These are phyloP conservation scores for Pythium insidiosum DNA, from an alignment of 352 stramenopile genomes.

Conservation along the genomic window DNA sequence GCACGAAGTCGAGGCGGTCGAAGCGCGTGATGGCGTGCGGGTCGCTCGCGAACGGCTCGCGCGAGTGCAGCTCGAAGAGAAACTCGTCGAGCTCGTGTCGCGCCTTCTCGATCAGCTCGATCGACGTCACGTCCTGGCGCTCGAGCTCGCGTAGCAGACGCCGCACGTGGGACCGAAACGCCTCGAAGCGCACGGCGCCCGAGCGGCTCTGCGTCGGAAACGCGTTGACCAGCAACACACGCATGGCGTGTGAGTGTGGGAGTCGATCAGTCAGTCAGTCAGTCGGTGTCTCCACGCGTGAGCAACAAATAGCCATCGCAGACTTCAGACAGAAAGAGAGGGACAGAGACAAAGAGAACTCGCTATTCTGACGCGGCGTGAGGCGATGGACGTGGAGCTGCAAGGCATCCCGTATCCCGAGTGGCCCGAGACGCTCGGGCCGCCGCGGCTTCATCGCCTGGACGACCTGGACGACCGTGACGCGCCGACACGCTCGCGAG, in stretches of 20 bases:
- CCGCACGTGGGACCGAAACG: constrained; percentile 43
- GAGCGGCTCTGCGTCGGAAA: constrained; percentile 34
- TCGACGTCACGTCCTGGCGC: constrained; percentile 44
- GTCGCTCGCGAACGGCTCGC: constrained; percentile 50
- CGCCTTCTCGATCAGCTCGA: constrained; percentile 54
- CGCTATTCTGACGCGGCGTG: background rate
- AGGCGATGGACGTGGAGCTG: background rate
- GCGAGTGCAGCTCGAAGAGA: constrained; percentile 69
- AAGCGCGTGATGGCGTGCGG: constrained; percentile 69
- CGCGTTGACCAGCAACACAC: constrained; percentile 64
- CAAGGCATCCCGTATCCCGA: constrained; percentile 33
- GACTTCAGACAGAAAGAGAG: background rate
- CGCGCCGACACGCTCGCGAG: constrained; percentile 13
- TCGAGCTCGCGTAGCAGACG: constrained; percentile 45
- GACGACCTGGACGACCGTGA: constrained; percentile 2
- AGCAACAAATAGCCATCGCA: background rate
- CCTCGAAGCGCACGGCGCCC: constrained; percentile 31
- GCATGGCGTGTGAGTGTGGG: constrained; percentile 25
- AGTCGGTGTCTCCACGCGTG: too few species aligned
- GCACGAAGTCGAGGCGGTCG: constrained; percentile 74
- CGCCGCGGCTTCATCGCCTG: constrained; percentile 24
- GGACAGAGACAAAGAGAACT: background rate
- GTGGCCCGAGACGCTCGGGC: constrained; percentile 47
- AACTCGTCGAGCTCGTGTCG: constrained; percentile 62
- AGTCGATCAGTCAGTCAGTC: background rate